Conservation (phyloP, 768 basidiomycete species). For the Rhodotorula sphaerocarpa region DNA sequence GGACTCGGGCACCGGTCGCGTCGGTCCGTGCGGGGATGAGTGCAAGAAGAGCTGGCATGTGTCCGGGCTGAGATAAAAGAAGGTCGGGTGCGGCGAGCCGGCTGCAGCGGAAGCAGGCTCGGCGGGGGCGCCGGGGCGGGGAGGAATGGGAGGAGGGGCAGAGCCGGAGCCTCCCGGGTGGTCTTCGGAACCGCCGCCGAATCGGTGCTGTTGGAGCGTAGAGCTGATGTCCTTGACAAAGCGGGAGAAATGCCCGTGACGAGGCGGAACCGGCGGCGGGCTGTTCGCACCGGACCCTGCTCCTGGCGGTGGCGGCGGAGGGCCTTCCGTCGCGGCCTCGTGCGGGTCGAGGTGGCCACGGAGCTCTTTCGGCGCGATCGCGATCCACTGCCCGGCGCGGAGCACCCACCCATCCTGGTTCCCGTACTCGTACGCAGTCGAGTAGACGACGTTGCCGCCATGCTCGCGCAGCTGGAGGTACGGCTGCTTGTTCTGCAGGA, state of each 20-base stretch:
- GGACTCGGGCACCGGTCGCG: constrained; percentile 14
- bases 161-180: constrained; percentile 1
- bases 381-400: constrained; percentile 25
- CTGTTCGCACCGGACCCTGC: neutral
- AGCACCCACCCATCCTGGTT: constrained; percentile 13
- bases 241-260: constrained; percentile 10
- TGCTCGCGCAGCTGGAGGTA: constrained; percentile 22
- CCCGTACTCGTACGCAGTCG: constrained; percentile 22
- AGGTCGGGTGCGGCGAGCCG: constrained; percentile 13
- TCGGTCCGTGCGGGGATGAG: constrained; percentile 28
- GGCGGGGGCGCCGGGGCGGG: constrained; percentile 12
- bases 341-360: constrained; percentile 6
- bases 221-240: constrained; percentile 26
- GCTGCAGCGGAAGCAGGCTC: neutral
- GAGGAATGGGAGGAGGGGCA: constrained; percentile 17
- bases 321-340: neutral
- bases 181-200: constrained; percentile 14
- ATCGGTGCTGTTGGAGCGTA: constrained; percentile 14
- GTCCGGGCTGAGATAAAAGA: constrained; percentile 34
- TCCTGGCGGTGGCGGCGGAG: neutral
- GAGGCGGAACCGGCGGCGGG: neutral
- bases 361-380: constrained; percentile 18
- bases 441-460: constrained; percentile 17
- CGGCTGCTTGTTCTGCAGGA: constrained; percentile 23
- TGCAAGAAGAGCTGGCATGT: constrained; percentile 38